Percentiles rank a stretch among this genome's conserved stretches.
phyloP scores from a whole-genome alignment of 306 rosid genomes.

The Vigna mungo region DNA sequence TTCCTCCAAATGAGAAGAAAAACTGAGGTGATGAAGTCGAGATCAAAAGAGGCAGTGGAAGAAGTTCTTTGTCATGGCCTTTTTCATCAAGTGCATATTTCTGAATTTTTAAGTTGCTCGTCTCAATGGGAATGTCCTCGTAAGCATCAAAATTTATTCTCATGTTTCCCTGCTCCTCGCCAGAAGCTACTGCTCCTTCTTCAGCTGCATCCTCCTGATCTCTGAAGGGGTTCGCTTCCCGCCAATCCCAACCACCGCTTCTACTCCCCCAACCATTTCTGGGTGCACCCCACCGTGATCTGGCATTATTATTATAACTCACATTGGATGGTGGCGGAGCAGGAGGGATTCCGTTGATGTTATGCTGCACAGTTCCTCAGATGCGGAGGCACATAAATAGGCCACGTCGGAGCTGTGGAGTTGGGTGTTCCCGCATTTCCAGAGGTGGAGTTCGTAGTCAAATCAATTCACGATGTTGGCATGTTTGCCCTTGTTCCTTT shows the following conservation, averaged over 20 bases:
- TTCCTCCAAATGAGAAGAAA: conserved; percentile 66
- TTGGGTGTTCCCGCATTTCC: conserved; percentile 59
- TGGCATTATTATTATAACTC: conserved; percentile 15
- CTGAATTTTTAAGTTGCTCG: conserved; percentile 80
- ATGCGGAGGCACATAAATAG: conserved; percentile 84
- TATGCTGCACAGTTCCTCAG: conserved; percentile 65
- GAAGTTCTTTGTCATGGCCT: conserved; percentile 79
- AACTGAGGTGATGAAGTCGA: conserved; percentile 49
- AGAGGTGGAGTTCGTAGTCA: conserved; percentile 81
- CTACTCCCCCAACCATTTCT: conserved; percentile 65
- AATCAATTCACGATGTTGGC: conserved; percentile 94
- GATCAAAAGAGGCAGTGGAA: conserved; percentile 62
- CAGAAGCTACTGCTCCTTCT: conserved; percentile 40
- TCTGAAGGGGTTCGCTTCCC: conserved; percentile 79
- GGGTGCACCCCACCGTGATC: conserved; percentile 59
- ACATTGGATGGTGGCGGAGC: conserved; percentile 42
- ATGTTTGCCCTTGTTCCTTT: conserved; percentile 19
- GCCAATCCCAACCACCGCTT: conserved; percentile 72
- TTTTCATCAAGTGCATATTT: conserved; percentile 76
- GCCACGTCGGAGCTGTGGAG: conserved; percentile 47
- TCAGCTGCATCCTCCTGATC: conserved; percentile 62
- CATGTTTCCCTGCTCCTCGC: conserved; percentile 60
- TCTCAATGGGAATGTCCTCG: conserved; percentile 88
- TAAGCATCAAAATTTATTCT: conserved; percentile 87
- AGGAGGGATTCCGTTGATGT: conserved; percentile 48